Percentiles rank a stretch among this genome's conserved stretches.
Evolutionary conservation across 2,329 filamentous ascomycete genomes (phyloP).

Genomic region (Juglanconis juglandina): DNA sequence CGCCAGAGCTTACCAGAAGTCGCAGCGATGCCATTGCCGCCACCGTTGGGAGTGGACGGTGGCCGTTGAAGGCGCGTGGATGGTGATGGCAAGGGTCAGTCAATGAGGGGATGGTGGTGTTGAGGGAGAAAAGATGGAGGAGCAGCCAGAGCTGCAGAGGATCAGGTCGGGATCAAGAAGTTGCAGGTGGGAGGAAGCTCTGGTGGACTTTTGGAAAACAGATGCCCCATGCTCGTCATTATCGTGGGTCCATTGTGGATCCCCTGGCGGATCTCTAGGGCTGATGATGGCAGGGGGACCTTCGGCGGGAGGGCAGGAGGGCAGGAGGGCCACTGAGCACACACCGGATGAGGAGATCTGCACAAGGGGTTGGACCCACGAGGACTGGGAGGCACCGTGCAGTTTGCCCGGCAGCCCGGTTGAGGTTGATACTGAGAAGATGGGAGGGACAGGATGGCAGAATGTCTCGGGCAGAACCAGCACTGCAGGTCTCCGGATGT

Average conservation of each 20-base stretch:
- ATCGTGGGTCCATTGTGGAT: constrained; percentile 6
- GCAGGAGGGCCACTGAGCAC: background rate
- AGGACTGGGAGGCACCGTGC: too few species aligned
- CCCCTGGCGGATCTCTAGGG: background rate
- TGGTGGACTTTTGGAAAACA: background rate
- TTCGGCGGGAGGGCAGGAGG: background rate
- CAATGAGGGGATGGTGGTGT: constrained; percentile 9
- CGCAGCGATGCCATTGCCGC: constrained; percentile 19
- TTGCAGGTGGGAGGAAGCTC: background rate
- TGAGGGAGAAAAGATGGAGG: background rate
- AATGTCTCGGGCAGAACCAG: too few species aligned
- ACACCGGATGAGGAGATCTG: background rate
- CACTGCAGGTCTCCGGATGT: too few species aligned
- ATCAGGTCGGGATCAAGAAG: background rate
- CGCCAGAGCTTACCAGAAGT: constrained; percentile 16
- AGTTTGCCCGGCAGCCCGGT: too few species aligned
- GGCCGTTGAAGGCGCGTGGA: background rate
- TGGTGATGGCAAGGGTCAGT: background rate
- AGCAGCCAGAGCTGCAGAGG: constrained; percentile 17
- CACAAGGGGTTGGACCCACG: background rate
- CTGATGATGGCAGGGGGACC: background rate
- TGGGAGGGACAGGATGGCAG: too few species aligned
- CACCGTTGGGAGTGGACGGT: constrained; percentile 4
- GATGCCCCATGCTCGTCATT: constrained; percentile 13
- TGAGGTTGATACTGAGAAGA: background rate